Conservation (phyloP, 2,329 filamentous ascomycete species). For the Colletotrichum gloeosporioides region DNA sequence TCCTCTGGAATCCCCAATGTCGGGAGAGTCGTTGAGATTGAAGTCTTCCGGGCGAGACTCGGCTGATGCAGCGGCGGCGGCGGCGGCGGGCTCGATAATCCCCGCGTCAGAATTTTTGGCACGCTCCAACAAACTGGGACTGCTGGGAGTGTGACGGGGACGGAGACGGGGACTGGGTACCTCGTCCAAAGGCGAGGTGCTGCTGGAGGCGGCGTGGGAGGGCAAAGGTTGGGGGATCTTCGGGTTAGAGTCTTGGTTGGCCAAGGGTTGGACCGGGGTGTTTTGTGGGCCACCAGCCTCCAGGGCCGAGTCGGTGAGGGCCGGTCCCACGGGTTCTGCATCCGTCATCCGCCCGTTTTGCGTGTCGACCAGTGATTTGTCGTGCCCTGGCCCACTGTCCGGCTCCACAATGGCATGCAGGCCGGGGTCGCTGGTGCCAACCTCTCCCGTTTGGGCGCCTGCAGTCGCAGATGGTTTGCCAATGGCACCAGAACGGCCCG, state of each 20-base stretch:
- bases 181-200: background rate
- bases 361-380: slow-evolving; percentile 23
- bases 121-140: background rate
- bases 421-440: slow-evolving; percentile 1
- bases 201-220: background rate
- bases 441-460: slow-evolving; percentile 5
- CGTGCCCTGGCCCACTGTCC: background rate
- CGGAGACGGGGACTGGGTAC: background rate
- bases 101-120: slow-evolving; percentile 20
- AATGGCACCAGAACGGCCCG: slow-evolving; percentile 10
- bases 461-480: slow-evolving; percentile 2
- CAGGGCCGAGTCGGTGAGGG: slow-evolving; percentile 24
- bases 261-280: slow-evolving; percentile 19
- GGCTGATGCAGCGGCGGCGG: background rate
- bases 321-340: slow-evolving; percentile 21
- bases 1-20: slow-evolving; percentile 33
- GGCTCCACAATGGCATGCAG: slow-evolving; percentile 20
- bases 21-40: slow-evolving; percentile 27
- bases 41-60: slow-evolving; percentile 26
- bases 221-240: slow-evolving; percentile 21
- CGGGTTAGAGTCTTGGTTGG: slow-evolving; percentile 21
- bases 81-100: slow-evolving; percentile 4
- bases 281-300: slow-evolving; percentile 18
- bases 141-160: background rate
- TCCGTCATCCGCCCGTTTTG: slow-evolving; percentile 20